These are phyloP conservation scores for Klebsormidium nitens DNA, from an alignment of 139 green algal genomes.

Conservation along the genomic window DNA sequence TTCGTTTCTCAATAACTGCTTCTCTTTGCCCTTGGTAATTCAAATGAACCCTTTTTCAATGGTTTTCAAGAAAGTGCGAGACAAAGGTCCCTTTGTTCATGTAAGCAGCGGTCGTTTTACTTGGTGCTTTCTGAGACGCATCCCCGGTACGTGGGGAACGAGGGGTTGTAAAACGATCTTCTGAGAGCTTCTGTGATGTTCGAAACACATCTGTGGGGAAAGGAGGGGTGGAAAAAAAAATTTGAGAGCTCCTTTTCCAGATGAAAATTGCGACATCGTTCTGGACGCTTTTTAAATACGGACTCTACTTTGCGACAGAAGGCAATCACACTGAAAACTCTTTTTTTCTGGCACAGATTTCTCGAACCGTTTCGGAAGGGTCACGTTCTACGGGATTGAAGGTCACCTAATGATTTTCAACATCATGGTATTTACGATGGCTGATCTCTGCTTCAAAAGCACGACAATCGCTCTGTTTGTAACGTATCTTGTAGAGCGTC, in stretches of 20 bases:
- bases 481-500: slow-evolving; percentile 1
- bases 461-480: background rate
- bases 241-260: background rate
- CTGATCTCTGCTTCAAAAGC: background rate
- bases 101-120: no score
- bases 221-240: background rate
- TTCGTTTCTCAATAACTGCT: no score
- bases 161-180: no score
- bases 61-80: no score
- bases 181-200: background rate
- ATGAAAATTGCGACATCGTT: background rate
- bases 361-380: background rate
- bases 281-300: background rate
- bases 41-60: no score
- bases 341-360: slow-evolving; percentile 5
- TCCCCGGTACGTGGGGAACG: no score
- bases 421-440: slow-evolving; percentile 13
- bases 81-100: no score
- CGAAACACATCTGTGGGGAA: background rate
- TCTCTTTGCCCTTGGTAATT: no score
- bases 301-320: slow-evolving; percentile 7
- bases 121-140: no score
- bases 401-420: slow-evolving; percentile 18
- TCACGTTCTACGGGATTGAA: slow-evolving; percentile 29
- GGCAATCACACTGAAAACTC: no score